These are phyloP conservation scores for Pugionium cornutum DNA, from an alignment of 345 rosid genomes.

Conservation along the genomic window DNA sequence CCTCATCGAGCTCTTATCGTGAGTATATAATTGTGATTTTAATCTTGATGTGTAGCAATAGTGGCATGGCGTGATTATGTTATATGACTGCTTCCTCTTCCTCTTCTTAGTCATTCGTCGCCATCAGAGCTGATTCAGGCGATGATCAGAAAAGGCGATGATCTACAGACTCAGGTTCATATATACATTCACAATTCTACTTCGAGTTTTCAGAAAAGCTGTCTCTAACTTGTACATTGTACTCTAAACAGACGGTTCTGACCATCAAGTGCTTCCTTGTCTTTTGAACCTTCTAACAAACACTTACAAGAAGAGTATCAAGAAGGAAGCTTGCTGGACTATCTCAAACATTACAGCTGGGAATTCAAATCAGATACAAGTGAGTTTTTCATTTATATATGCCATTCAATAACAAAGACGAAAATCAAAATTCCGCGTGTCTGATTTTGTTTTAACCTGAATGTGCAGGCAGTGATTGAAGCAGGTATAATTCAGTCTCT, in stretches of 20 bases:
- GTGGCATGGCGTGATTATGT: background rate
- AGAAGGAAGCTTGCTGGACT: constrained; percentile 80
- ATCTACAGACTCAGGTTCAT: constrained; percentile 76
- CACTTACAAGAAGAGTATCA: constrained; percentile 43
- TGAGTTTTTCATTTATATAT: constrained; percentile 24
- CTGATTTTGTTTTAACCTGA: constrained; percentile 1
- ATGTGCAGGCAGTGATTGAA: constrained; percentile 64
- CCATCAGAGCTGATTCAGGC: constrained; percentile 76
- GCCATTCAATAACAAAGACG: background rate
- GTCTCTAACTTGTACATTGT: constrained; percentile 11
- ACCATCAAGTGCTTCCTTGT: constrained; percentile 65
- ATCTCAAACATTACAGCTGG: constrained; percentile 92
- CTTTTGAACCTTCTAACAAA: constrained; percentile 58
- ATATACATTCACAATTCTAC: constrained; percentile 11
- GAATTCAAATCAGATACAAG: constrained; percentile 46
- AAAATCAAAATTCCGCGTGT: background rate
- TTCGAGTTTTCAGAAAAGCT: constrained; percentile 1
- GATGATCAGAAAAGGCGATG: too few relatives aligned
- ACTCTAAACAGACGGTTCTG: constrained; percentile 55
- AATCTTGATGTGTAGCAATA: background rate
- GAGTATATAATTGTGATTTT: constrained; percentile 39
- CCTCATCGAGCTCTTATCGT: constrained; percentile 67
- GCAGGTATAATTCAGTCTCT: constrained; percentile 59
- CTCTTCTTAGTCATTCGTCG: constrained; percentile 56
- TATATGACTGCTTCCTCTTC: constrained; percentile 26